phyloP scores from a whole-genome alignment of 495 filamentous ascomycete species.

The Trichoderma asperelloides region DNA sequence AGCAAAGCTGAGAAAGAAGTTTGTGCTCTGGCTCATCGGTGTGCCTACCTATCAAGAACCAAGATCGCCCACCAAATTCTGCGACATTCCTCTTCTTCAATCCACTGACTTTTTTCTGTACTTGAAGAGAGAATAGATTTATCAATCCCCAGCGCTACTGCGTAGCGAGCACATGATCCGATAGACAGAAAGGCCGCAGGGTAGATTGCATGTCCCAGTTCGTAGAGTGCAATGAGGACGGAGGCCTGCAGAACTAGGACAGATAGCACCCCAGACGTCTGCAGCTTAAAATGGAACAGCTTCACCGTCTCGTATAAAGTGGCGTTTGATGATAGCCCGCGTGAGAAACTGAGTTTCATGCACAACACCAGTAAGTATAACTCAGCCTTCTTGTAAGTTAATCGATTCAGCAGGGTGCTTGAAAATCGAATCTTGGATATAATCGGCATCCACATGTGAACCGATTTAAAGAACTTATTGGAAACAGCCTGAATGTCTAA shows the following conservation, averaged over 20 bases:
- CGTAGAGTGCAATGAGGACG: conserved; percentile 37
- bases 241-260: conserved; percentile 35
- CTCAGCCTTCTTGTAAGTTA: conserved; percentile 30
- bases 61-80: conserved; percentile 44
- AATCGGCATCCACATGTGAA: conserved; percentile 43
- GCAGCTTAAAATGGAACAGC: conserved; percentile 30
- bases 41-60: conserved; percentile 38
- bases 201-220: conserved; percentile 41
- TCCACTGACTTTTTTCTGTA: conserved; percentile 18
- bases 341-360: conserved; percentile 39
- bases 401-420: conserved; percentile 27
- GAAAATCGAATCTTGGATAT: conserved; percentile 34
- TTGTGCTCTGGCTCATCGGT: background rate
- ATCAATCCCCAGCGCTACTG: conserved; percentile 35
- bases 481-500: background rate
- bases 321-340: conserved; percentile 7
- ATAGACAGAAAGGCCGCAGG: conserved; percentile 40
- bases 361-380: conserved; percentile 38
- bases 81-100: conserved; percentile 40
- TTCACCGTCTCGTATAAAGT: conserved; percentile 34
- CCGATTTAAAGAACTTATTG: conserved; percentile 23
- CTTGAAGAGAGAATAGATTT: conserved; percentile 7
- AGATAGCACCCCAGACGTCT: conserved; percentile 32
- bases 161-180: conserved; percentile 35
- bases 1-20: background rate